Evolutionary conservation across 371 early-diverging fungal genomes (phyloP).

Genomic region (Mucor mucedo): DNA sequence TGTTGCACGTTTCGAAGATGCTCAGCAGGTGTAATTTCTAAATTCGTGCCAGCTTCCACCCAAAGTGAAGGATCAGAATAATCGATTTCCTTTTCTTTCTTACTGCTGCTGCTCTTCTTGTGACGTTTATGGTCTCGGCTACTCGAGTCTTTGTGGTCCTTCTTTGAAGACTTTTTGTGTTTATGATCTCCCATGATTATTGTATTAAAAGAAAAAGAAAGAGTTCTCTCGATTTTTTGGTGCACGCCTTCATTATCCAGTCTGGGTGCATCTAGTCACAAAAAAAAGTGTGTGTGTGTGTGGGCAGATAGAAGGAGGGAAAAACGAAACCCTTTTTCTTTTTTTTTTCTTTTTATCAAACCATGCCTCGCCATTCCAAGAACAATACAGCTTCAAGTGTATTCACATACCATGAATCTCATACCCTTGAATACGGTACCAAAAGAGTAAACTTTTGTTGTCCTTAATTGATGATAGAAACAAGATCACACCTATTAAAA

Average conservation of each 20-base stretch:
- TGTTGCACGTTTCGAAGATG: constrained; percentile 21
- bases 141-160: constrained; percentile 27
- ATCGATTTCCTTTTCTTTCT: constrained; percentile 37
- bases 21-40: constrained; percentile 23
- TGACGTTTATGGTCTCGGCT: constrained; percentile 40
- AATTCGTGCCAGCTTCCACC: constrained; percentile 35
- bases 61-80: constrained; percentile 55
- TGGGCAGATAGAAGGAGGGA: too few relatives aligned
- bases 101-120: constrained; percentile 27
- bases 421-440: constrained; percentile 90
- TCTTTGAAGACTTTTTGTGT: constrained; percentile 40
- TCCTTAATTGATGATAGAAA: too few relatives aligned
- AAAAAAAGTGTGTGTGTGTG: not conserved
- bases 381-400: constrained; percentile 95
- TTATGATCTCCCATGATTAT: constrained; percentile 50
- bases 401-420: constrained; percentile 92
- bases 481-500: too few relatives aligned
- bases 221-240: not conserved
- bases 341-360: not conserved
- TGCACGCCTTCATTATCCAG: not conserved
- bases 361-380: constrained; percentile 91
- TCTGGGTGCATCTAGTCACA: not conserved
- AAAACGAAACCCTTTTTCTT: not conserved
- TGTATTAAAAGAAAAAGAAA: not conserved
- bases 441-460: constrained; percentile 62